These are phyloP conservation scores for Zygosaccharomyces pseudobailii DNA, from an alignment of 1,139 yeast genomes.

Conservation along the genomic window DNA sequence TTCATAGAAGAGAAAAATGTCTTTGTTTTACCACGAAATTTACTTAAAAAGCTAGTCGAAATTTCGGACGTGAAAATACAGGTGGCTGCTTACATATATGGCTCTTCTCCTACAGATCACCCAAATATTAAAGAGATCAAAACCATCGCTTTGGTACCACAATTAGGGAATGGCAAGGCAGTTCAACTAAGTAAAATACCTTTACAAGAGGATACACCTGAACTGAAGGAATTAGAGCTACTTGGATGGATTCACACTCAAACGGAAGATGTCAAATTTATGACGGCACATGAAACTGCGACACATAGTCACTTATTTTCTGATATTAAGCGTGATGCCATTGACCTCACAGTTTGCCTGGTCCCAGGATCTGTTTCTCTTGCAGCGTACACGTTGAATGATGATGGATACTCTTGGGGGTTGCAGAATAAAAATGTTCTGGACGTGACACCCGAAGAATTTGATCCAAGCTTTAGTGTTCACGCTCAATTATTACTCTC, in stretches of 20 bases:
- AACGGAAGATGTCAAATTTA: conserved; percentile 52
- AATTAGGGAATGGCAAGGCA: conserved; percentile 66
- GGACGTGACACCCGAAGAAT: conserved; percentile 54
- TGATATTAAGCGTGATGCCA: conserved; percentile 38
- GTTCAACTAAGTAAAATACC: conserved; percentile 61
- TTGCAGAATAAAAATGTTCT: conserved; percentile 48
- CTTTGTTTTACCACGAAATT: conserved; percentile 75
- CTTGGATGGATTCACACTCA: conserved; percentile 85
- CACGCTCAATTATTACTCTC: conserved; percentile 71
- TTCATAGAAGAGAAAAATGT: conserved; percentile 55
- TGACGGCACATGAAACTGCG: conserved; percentile 70
- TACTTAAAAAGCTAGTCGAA: conserved; percentile 71
- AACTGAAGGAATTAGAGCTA: conserved; percentile 49
- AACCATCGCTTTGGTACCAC: conserved; percentile 80
- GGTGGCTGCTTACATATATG: conserved; percentile 77
- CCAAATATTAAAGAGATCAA: conserved; percentile 70
- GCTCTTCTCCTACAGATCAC: conserved; percentile 67
- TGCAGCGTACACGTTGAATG: conserved; percentile 56
- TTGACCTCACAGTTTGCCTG: conserved; percentile 64
- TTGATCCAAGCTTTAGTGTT: conserved; percentile 52
- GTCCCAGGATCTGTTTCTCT: conserved; percentile 84
- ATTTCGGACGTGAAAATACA: conserved; percentile 80
- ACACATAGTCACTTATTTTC: conserved; percentile 46
- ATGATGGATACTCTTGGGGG: conserved; percentile 81
- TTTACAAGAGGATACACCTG: conserved; percentile 31